Base-by-base conservation (phyloP, 306 rosid species). In the Cicer bijugum region DNA sequence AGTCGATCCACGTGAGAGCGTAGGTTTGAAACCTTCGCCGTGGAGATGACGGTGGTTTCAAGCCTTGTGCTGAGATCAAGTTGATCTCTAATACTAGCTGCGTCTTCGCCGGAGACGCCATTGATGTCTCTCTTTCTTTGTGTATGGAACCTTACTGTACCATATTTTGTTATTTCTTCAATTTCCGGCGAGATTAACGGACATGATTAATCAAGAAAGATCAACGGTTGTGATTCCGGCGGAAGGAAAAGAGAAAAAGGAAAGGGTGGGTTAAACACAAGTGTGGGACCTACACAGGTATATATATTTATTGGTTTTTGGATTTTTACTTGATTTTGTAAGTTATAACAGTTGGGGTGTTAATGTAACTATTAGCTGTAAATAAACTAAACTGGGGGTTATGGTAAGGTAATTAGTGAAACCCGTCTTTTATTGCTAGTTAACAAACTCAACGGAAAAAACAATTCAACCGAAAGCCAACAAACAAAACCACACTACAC, bases 61-160 rank as follows among this genome's bases (percentile, higher is more conserved):
- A 85, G 12, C 84, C 89, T 64, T 94, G 98, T 4, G 97, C 98
- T 19, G 98, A 93, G 88, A 93, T 91, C 77, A 93, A 87, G 89
- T 87, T 85, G 84, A 94, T 88, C 91, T 94, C 98, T 84, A 94
- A 62, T 67, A 88, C 87, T 62, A 48, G 85, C 14, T 51, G 58
- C 28, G 1, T 75, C 56, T 55, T 74, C 69, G 79, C 42, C 79
- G 80, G 67, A 73, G 69, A 37, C 62, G 81, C 52, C 88, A 62
- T 81, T 9, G 7, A 17, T 55, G 9, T 47, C 69, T 76, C 67
- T 46, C 9, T 82, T 10, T 77, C 66, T 59, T 43, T 72, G 60
- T 72, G 44, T 56, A 69, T 58, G 45, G 39, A 67, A 52, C 75
- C 62, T 57, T 69, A 58, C 42, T 51, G 57, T 15, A 12, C 50